Conservation (phyloP, 1,284 basidiomycete genomes). For the Retiboletus fuscus region DNA sequence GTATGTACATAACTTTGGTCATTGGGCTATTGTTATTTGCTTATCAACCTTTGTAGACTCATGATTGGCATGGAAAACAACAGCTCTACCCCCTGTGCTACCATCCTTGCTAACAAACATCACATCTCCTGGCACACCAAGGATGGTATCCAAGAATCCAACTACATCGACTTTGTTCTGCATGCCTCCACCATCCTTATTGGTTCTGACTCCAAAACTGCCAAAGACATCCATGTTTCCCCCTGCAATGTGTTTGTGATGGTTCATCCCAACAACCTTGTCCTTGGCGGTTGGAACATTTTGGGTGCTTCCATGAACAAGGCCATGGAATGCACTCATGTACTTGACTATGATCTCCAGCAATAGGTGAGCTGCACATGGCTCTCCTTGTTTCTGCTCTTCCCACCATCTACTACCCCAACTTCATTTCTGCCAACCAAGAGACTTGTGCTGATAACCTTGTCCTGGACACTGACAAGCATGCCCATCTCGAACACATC, state of each 20-base stretch:
- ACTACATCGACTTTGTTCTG: slow-evolving; percentile 95
- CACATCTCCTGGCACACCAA: slow-evolving; percentile 97
- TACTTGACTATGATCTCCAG: slow-evolving; percentile 97
- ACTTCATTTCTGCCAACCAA: slow-evolving; percentile 98
- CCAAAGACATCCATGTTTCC: slow-evolving; percentile 94
- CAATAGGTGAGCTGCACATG: slow-evolving; percentile 93
- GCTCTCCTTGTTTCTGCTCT: slow-evolving; percentile 85
- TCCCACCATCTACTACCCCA: slow-evolving; percentile 95
- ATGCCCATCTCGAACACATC: slow-evolving; percentile 91
- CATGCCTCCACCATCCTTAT: slow-evolving; percentile 95
- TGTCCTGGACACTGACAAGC: slow-evolving; percentile 89
- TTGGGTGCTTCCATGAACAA: slow-evolving; percentile 87
- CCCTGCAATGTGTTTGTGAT: slow-evolving; percentile 95
- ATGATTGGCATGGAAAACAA: slow-evolving; percentile 99
- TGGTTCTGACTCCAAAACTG: slow-evolving; percentile 84
- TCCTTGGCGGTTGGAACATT: slow-evolving; percentile 98
- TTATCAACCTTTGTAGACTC: slow-evolving; percentile 64
- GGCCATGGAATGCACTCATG: slow-evolving; percentile 94
- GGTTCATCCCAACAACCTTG: slow-evolving; percentile 99
- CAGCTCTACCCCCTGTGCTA: slow-evolving; percentile 92
- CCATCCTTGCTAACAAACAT: slow-evolving; percentile 96
- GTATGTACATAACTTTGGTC: slow-evolving; percentile 64
- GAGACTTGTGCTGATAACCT: slow-evolving; percentile 95
- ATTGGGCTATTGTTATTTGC: slow-evolving; percentile 26
- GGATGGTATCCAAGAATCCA: slow-evolving; percentile 91